Conservation (phyloP, 1,284 basidiomycete genomes). For the Rhodotorula sp. region DNA sequence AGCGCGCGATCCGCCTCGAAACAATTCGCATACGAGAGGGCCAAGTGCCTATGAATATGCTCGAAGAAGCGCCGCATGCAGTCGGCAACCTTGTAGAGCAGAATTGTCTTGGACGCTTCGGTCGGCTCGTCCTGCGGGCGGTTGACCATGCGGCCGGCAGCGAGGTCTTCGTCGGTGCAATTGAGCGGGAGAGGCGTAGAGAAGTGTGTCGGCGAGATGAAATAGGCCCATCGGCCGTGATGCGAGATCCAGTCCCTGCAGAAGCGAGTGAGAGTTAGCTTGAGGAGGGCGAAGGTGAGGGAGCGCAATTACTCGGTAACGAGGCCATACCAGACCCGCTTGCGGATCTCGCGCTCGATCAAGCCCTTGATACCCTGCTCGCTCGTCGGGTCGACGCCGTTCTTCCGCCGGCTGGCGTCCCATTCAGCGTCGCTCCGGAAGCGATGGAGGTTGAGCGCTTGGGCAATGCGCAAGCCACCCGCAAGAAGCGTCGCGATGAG, state of each 20-base stretch:
- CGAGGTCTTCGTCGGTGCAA: constrained; percentile 29
- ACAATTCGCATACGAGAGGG: constrained; percentile 21
- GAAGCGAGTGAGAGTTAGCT: not conserved
- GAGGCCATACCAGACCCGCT: constrained; percentile 35
- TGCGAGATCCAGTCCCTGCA: constrained; percentile 32
- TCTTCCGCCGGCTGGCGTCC: constrained; percentile 24
- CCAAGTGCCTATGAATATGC: constrained; percentile 15
- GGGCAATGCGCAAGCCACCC: constrained; percentile 31
- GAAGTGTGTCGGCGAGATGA: constrained; percentile 27
- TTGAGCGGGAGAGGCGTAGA: constrained; percentile 36
- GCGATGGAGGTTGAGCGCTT: constrained; percentile 34
- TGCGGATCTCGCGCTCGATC: constrained; percentile 36
- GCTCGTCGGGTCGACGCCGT: constrained; percentile 30
- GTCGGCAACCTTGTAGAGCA: constrained; percentile 14
- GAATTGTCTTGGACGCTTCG: constrained; percentile 26
- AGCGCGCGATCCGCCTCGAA: constrained; percentile 31
- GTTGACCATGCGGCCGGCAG: constrained; percentile 13
- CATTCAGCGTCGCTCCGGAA: constrained; percentile 32
- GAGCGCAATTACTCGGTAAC: constrained; percentile 19
- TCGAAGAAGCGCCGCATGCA: constrained; percentile 34
- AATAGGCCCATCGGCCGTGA: constrained; percentile 24
- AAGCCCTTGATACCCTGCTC: constrained; percentile 26
- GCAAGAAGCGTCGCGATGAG: constrained; percentile 36
- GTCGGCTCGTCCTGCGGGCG: constrained; percentile 30
- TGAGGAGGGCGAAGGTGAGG: not conserved